Conservation (phyloP, 805 yeast genomes). For the Saccharomycopsis selenospora region DNA sequence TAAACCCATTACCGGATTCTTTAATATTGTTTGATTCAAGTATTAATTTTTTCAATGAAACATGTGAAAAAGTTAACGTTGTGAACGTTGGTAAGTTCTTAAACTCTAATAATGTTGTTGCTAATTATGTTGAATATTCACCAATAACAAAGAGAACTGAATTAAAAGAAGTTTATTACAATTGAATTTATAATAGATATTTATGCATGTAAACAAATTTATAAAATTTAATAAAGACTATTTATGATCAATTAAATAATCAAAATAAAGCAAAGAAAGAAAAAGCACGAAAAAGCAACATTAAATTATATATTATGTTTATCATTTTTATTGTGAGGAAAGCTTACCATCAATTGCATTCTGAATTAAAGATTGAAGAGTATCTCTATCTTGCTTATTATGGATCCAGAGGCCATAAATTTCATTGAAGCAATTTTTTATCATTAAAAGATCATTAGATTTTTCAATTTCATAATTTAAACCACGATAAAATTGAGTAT, state of each 20-base stretch:
- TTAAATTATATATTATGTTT: background rate
- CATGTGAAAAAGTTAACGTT: slow-evolving; percentile 77
- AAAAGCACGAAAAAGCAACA: background rate
- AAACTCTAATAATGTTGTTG: slow-evolving; percentile 35
- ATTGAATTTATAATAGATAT: too few species aligned
- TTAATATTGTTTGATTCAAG: slow-evolving; percentile 61
- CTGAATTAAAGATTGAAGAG: slow-evolving; percentile 42
- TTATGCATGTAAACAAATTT: too few species aligned
- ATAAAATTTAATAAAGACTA: too few species aligned
- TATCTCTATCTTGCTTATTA: slow-evolving; percentile 57
- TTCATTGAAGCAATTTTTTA: slow-evolving; percentile 59
- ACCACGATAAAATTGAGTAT: slow-evolving; percentile 30
- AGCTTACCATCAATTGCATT: slow-evolving; percentile 20
- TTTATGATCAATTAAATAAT: too few species aligned
- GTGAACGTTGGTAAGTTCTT: slow-evolving; percentile 61
- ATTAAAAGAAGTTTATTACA: slow-evolving; percentile 38
- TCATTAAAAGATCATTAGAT: slow-evolving; percentile 61
- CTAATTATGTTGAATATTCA: slow-evolving; percentile 66
- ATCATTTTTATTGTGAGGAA: too few species aligned
- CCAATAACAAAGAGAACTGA: slow-evolving; percentile 51
- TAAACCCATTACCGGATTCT: slow-evolving; percentile 73
- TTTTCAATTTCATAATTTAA: slow-evolving; percentile 45
- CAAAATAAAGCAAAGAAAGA: background rate
- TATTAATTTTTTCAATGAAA: slow-evolving; percentile 63
- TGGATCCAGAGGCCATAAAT: slow-evolving; percentile 77